A percentile compares a stretch with the other conserved stretches of the same genome.
Evolutionary conservation across 2,329 filamentous ascomycete genomes (phyloP).

Genomic region (Rosellinia necatrix): DNA sequence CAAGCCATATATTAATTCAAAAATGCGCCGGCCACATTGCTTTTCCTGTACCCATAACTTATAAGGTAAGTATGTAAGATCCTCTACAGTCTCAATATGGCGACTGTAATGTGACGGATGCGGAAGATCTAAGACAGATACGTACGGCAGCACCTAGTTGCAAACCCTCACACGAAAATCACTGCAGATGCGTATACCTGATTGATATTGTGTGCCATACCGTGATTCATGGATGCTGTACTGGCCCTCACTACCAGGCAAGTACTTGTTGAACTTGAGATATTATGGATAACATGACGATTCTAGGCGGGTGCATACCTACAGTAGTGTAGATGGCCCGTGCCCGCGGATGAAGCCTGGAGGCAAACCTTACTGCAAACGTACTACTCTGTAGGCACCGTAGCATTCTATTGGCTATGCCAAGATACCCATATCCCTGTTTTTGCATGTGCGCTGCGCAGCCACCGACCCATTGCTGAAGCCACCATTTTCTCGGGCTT

Average conservation of each 20-base stretch:
- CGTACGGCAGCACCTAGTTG: no score
- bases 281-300: not conserved
- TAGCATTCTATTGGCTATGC: slow-evolving; percentile 20
- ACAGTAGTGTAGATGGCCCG: slow-evolving; percentile 2
- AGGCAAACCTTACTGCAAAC: slow-evolving; percentile 2
- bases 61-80: no score
- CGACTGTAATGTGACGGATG: not conserved
- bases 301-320: slow-evolving; percentile 7
- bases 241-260: no score
- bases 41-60: not conserved
- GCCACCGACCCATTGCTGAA: slow-evolving; percentile 18
- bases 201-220: no score
- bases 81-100: no score
- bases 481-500: slow-evolving; percentile 22
- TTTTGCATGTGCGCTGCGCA: slow-evolving; percentile 14
- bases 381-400: no score
- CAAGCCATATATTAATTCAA: not conserved
- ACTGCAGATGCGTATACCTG: no score
- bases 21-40: not conserved
- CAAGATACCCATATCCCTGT: slow-evolving; percentile 13
- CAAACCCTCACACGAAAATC: no score
- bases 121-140: no score
- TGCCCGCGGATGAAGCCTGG: slow-evolving; percentile 10
- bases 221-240: no score
- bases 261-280: no score